Evolutionary conservation across 2,329 filamentous ascomycete genomes (phyloP).

Genomic region (Dactylellina cionopaga): DNA sequence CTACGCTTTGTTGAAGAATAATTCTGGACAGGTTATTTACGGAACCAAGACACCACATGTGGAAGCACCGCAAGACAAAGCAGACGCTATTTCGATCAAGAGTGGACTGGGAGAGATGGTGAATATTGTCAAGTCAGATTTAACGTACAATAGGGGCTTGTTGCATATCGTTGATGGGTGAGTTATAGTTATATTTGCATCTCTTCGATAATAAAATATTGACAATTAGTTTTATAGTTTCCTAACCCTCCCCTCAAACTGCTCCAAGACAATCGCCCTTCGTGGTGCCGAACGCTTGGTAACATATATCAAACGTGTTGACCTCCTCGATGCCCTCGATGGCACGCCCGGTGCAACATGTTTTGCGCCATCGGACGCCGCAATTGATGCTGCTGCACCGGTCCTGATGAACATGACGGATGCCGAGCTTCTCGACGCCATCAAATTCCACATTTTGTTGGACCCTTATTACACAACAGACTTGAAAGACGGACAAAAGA

Average conservation of each 20-base stretch:
- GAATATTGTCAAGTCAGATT: constrained; percentile 29
- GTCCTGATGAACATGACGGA: constrained; percentile 41
- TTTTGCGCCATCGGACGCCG: constrained; percentile 40
- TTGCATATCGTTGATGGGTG: constrained; percentile 46
- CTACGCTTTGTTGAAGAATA: constrained; percentile 27
- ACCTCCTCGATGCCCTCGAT: constrained; percentile 42
- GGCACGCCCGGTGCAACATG: constrained; percentile 46
- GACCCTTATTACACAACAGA: constrained; percentile 33
- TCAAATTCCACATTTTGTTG: constrained; percentile 43
- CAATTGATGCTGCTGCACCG: constrained; percentile 31
- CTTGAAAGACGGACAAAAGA: constrained; percentile 13
- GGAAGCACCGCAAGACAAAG: constrained; percentile 5
- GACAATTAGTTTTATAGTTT: constrained; percentile 6
- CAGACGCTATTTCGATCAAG: constrained; percentile 22
- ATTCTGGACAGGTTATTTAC: constrained; percentile 41
- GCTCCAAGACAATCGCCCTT: constrained; percentile 42
- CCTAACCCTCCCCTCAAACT: constrained; percentile 37
- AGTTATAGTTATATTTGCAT: neutral
- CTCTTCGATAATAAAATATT: neutral
- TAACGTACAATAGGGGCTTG: constrained; percentile 18
- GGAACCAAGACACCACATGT: neutral
- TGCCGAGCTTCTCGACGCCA: constrained; percentile 35
- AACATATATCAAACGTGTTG: constrained; percentile 29
- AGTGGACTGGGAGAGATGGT: constrained; percentile 23
- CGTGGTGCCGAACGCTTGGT: constrained; percentile 40